Evolutionary conservation across 805 yeast species (phyloP).

Genomic region (Myxozyma udenii): DNA sequence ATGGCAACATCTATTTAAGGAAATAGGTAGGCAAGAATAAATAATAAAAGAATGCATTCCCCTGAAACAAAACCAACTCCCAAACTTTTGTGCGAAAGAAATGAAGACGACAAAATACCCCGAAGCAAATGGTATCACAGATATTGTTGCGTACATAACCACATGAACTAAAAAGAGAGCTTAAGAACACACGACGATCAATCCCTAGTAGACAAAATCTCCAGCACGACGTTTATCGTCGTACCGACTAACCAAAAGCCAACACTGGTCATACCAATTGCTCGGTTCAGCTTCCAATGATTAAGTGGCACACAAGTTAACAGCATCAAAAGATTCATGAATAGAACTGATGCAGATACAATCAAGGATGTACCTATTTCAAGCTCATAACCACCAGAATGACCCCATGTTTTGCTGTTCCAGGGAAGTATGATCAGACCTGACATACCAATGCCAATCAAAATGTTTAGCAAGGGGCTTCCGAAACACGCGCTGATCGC

Average conservation of each 20-base stretch:
- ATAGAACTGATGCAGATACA: constrained; percentile 45
- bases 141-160: too few relatives aligned
- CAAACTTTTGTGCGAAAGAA: too few relatives aligned
- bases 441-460: constrained; percentile 78
- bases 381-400: constrained; percentile 31
- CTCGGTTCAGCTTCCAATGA: constrained; percentile 44
- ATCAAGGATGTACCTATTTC: constrained; percentile 43
- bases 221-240: constrained; percentile 15
- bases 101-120: too few relatives aligned
- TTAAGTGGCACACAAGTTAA: constrained; percentile 43
- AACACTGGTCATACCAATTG: constrained; percentile 44
- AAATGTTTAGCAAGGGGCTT: constrained; percentile 74
- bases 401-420: constrained; percentile 19
- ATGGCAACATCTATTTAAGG: too few relatives aligned
- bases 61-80: too few relatives aligned
- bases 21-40: too few relatives aligned
- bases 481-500: constrained; percentile 97
- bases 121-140: too few relatives aligned
- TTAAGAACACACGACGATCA: too few relatives aligned
- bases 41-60: too few relatives aligned
- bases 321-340: constrained; percentile 42
- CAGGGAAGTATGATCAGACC: constrained; percentile 50
- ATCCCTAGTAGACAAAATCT: constrained; percentile 8
- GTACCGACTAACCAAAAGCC: constrained; percentile 46
- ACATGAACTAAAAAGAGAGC: too few relatives aligned